Evolutionary conservation across 2,329 filamentous ascomycete genomes (phyloP).

Genomic region (Cercospora berteroae): DNA sequence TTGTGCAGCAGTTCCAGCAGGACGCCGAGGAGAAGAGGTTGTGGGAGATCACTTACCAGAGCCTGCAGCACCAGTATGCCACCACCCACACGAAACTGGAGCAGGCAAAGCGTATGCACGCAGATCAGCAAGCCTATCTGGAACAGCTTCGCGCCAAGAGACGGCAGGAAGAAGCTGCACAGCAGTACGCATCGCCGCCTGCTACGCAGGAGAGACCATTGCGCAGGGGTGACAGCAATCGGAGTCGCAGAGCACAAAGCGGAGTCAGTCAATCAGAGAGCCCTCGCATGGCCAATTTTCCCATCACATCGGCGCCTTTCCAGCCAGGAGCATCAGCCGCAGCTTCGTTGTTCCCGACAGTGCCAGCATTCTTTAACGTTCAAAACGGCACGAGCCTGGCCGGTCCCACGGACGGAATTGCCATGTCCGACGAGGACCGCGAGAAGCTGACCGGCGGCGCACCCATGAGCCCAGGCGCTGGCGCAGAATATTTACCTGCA

Average conservation of each 20-base stretch:
- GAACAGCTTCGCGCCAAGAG: slow-evolving; percentile 31
- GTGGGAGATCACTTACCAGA: slow-evolving; percentile 37
- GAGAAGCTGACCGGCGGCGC: slow-evolving; percentile 62
- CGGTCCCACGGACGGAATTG: slow-evolving; percentile 43
- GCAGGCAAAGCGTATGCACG: slow-evolving; percentile 39
- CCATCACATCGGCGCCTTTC: slow-evolving; percentile 30
- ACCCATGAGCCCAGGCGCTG: slow-evolving; percentile 74
- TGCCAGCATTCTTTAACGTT: slow-evolving; percentile 54
- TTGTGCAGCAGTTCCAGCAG: slow-evolving; percentile 38
- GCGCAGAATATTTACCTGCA: slow-evolving; percentile 66
- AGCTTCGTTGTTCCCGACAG: slow-evolving; percentile 52
- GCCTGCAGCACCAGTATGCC: slow-evolving; percentile 36
- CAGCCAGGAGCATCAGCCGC: slow-evolving; percentile 47
- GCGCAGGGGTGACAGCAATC: slow-evolving; percentile 42
- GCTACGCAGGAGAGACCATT: slow-evolving; percentile 24
- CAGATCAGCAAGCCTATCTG: slow-evolving; percentile 44
- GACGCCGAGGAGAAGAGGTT: slow-evolving; percentile 44
- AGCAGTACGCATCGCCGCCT: slow-evolving; percentile 29
- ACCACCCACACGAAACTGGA: slow-evolving; percentile 34
- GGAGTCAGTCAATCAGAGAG: slow-evolving; percentile 35
- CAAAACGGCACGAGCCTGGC: slow-evolving; percentile 61
- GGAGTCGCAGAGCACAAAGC: slow-evolving; percentile 41
- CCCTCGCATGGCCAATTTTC: slow-evolving; percentile 29
- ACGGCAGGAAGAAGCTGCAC: slow-evolving; percentile 32
- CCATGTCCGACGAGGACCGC: slow-evolving; percentile 62